Percentiles rank a stretch among this genome's conserved stretches.
Conservation (phyloP, 306 rosid genomes). For the Acmispon strigosus region DNA sequence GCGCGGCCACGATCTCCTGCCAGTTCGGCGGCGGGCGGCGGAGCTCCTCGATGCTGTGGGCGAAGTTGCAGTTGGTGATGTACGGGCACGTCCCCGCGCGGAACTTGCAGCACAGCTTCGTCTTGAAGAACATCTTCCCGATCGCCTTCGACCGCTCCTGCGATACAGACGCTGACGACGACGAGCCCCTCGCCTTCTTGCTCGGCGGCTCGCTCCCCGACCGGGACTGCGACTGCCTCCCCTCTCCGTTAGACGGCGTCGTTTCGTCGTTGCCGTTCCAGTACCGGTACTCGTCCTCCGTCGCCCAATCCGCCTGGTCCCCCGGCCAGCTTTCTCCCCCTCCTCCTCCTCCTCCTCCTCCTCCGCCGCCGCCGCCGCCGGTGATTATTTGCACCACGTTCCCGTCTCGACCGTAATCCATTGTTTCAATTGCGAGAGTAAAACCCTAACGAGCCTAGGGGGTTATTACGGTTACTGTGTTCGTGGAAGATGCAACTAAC, state of each 20-base stretch:
- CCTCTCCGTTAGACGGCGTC: constrained; percentile 26
- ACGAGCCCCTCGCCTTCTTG: constrained; percentile 57
- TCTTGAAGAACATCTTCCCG: constrained; percentile 98
- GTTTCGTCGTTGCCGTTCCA: constrained; percentile 66
- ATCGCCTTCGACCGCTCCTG: constrained; percentile 79
- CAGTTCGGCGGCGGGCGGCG: constrained; percentile 93
- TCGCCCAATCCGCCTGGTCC: constrained; percentile 89
- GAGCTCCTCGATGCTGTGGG: constrained; percentile 96
- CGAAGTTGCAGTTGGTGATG: constrained; percentile 85
- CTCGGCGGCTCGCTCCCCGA: constrained; percentile 81
- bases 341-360: constrained; percentile 32
- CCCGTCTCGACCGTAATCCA: constrained; percentile 69
- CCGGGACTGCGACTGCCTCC: constrained; percentile 53
- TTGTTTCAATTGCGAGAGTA: background rate
- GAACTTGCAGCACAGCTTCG: constrained; percentile 95
- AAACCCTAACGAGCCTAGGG: constrained; percentile 15
- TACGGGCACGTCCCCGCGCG: constrained; percentile 91
- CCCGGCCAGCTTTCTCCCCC: constrained; percentile 58
- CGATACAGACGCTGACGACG: constrained; percentile 13
- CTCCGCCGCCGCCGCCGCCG: constrained; percentile 21
- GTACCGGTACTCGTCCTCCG: constrained; percentile 86
- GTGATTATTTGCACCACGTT: constrained; percentile 80
- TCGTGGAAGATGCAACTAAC: background rate
- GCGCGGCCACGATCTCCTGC: constrained; percentile 98
- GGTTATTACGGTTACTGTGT: background rate